Evolutionary conservation across 1,284 basidiomycete species (phyloP), one percentile per base, ranked within the genome.

Genomic region (Rugosomyces carneus): DNA sequence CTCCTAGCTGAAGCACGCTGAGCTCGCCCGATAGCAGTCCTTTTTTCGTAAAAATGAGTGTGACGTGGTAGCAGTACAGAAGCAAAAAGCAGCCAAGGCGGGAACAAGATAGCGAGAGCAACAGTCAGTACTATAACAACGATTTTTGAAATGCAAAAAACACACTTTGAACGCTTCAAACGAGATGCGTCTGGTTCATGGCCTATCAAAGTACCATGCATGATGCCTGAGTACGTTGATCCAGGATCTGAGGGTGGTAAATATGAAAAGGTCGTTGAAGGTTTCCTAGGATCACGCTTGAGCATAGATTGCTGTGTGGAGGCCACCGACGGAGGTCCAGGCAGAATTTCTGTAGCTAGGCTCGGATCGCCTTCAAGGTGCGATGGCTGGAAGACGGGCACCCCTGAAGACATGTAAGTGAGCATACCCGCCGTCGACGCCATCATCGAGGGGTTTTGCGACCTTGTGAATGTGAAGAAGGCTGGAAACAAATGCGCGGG

Each of bases 311-410:
- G 82, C 65, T 83, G 79, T 45, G 81, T 67, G 56, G 82, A 78
- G 51, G 74, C 69, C 53, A 86, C 62, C 54, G 84, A 75, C 47
- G 86, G 86, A 51, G 86, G 86, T 24, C 85, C 87, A 61, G 87
- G 87, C 53, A 89, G 74, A 67, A 89, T 84, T 73, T 89, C 86
- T 51, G 86, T 89, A 52, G 87, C 86, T 58, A 88, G 72, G 56
- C 72, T 71, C 49, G 81, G 66, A 70, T 89, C 83, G 54, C 86
- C 84, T 62, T 87, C 86, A 48, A 88, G 76, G 66, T 88, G 82
- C 56, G 81, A 68, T 57, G 84, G 86, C 59, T 86, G 87, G 57
- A 77, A 67, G 53, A 84, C 76, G 47, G 79, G 70, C 49, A 82
- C 80, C 60, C 80, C 78, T 63, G 80, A 76, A 60, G 79, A 67